A percentile compares a stretch with the other conserved stretches of the same genome.
Evolutionary conservation across 1,139 yeast species (phyloP).

Genomic region (Meyerozyma smithsonii): DNA sequence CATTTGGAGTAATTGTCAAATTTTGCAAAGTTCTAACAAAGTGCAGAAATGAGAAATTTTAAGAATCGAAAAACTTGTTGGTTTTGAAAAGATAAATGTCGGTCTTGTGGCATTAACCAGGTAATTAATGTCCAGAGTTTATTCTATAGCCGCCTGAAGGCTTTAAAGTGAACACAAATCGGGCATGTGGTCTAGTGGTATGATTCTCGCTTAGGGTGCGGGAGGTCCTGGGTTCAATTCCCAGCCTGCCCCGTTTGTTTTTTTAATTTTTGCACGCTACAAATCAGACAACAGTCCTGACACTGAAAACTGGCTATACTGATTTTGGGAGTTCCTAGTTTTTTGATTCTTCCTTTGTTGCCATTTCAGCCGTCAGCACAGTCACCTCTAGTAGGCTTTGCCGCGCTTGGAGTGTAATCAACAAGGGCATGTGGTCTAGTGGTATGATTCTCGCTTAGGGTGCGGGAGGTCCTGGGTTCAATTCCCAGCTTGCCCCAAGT

Average conservation of each 20-base stretch:
- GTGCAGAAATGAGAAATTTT: background rate
- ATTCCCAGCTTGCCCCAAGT: constrained; percentile 32
- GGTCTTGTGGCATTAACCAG: background rate
- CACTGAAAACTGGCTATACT: no score
- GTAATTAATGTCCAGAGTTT: background rate
- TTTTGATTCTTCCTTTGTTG: background rate
- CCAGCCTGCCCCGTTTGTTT: constrained; percentile 27
- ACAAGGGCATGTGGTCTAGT: constrained; percentile 30
- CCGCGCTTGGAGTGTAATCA: background rate
- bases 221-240: constrained; percentile 39
- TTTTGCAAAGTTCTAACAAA: background rate
- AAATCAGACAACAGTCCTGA: background rate
- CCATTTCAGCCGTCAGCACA: no score
- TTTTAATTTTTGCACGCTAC: constrained; percentile 8
- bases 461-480: constrained; percentile 39
- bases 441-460: constrained; percentile 34
- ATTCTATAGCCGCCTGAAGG: background rate
- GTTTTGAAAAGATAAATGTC: no score
- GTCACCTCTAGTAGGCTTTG: background rate
- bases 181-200: constrained; percentile 35
- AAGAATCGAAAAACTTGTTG: no score
- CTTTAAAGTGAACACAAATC: constrained; percentile 2
- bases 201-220: constrained; percentile 35
- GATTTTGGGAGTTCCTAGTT: no score
- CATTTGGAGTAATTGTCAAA: background rate